Percentiles rank a stretch among this genome's conserved stretches.
These are phyloP conservation scores for Dothistroma septosporum DNA, from an alignment of 2,329 filamentous ascomycete genomes.

Conservation along the genomic window DNA sequence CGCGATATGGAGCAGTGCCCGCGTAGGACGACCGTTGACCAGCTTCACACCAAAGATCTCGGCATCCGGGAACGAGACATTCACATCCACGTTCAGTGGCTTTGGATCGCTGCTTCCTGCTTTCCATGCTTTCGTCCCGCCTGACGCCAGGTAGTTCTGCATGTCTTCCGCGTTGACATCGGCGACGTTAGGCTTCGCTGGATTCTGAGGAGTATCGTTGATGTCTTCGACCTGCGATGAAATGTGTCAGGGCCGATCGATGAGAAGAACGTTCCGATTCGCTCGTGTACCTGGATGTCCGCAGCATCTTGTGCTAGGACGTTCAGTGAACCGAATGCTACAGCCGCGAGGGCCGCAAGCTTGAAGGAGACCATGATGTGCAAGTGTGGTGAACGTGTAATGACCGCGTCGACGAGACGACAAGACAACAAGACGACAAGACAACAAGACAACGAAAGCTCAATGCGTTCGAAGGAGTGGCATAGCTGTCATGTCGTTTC, in stretches of 20 bases:
- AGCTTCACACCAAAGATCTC: constrained; percentile 95
- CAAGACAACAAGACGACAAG: no score
- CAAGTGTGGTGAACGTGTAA: background rate
- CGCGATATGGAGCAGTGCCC: constrained; percentile 73
- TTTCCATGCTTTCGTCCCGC: constrained; percentile 12
- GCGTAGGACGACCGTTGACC: constrained; percentile 83
- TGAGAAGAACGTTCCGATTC: constrained; percentile 16
- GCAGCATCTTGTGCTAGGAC: constrained; percentile 54
- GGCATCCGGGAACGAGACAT: constrained; percentile 58
- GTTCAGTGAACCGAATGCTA: constrained; percentile 65
- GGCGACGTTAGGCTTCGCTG: constrained; percentile 10
- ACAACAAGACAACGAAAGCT: background rate
- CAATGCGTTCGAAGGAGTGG: background rate
- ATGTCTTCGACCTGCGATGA: constrained; percentile 21
- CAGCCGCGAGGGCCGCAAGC: constrained; percentile 65
- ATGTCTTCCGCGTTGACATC: constrained; percentile 21
- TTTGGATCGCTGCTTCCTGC: constrained; percentile 38
- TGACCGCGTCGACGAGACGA: background rate
- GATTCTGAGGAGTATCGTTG: constrained; percentile 7
- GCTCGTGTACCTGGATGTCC: constrained; percentile 27
- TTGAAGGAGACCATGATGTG: constrained; percentile 66
- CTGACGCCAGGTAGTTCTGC: constrained; percentile 16
- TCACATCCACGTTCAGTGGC: constrained; percentile 56
- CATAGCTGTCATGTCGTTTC: background rate
- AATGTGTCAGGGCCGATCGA: constrained; percentile 13